These are phyloP conservation scores for Pleurotus tuber-regium DNA, from an alignment of 768 basidiomycete genomes.

Conservation along the genomic window DNA sequence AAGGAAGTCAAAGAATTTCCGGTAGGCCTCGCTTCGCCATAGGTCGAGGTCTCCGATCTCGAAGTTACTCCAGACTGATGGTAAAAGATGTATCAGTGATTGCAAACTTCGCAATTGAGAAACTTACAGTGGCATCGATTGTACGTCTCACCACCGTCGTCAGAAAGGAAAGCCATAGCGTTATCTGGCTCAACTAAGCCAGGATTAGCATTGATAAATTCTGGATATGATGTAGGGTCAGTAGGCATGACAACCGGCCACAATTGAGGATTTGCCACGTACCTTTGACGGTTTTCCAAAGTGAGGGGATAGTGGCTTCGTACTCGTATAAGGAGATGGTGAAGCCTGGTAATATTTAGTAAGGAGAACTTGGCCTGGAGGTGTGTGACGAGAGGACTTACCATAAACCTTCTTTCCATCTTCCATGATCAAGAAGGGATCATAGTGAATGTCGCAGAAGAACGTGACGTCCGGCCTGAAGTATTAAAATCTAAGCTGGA, in stretches of 20 bases:
- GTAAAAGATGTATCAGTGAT: slow-evolving; percentile 5
- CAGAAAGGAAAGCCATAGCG: slow-evolving; percentile 78
- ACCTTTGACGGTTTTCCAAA: slow-evolving; percentile 82
- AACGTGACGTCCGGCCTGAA: slow-evolving; percentile 79
- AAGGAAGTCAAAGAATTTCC: slow-evolving; percentile 78
- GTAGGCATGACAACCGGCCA: background rate
- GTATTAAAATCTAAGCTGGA: slow-evolving; percentile 7
- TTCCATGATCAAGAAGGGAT: slow-evolving; percentile 88
- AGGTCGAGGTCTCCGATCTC: slow-evolving; percentile 86
- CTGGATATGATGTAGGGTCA: slow-evolving; percentile 36
- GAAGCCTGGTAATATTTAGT: slow-evolving; percentile 57
- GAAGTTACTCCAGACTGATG: slow-evolving; percentile 90
- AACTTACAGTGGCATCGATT: slow-evolving; percentile 72
- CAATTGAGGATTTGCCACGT: slow-evolving; percentile 17
- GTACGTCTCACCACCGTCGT: slow-evolving; percentile 70
- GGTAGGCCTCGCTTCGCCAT: slow-evolving; percentile 82
- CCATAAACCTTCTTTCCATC: slow-evolving; percentile 85
- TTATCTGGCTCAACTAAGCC: slow-evolving; percentile 64
- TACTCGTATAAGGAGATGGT: slow-evolving; percentile 85
- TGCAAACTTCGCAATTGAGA: background rate
- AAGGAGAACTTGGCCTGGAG: too few relatives aligned
- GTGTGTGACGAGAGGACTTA: slow-evolving; percentile 21
- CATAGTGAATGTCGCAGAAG: slow-evolving; percentile 85
- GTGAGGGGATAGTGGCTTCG: slow-evolving; percentile 77
- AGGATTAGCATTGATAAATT: slow-evolving; percentile 68